Evolutionary conservation across 148 eudicot genomes (phyloP).

Genomic region (Fagopyrum homotropicum): DNA sequence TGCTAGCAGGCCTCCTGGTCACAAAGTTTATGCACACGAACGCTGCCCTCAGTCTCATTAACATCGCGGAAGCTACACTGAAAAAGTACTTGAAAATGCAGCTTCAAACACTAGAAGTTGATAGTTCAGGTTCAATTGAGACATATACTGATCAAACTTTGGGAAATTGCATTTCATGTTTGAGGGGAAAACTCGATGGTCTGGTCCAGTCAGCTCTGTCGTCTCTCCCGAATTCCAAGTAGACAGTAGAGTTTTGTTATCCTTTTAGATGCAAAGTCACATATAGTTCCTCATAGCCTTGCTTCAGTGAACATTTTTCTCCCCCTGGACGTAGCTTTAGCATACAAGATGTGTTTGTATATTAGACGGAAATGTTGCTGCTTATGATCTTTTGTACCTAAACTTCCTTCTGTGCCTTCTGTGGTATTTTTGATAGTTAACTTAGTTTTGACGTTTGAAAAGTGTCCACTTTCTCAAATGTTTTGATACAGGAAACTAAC

Average conservation of each 20-base stretch:
- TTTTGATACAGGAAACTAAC: too few species aligned
- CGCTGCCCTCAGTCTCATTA: conserved; percentile 63
- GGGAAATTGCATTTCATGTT: conserved; percentile 30
- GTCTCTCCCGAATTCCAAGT: conserved; percentile 28
- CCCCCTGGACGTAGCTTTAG: neutral
- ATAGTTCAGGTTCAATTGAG: conserved; percentile 14
- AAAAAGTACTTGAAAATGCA: conserved; percentile 46
- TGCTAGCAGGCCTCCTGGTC: conserved; percentile 71
- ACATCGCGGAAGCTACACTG: conserved; percentile 66
- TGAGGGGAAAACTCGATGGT: conserved; percentile 32
- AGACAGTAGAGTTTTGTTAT: neutral
- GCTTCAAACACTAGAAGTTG: conserved; percentile 31
- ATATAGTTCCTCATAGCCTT: neutral
- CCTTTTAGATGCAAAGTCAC: neutral
- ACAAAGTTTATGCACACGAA: conserved; percentile 79
- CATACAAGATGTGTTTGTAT: neutral
- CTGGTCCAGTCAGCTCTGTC: conserved; percentile 52
- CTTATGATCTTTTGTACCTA: conserved; percentile 2
- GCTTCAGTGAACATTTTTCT: neutral
- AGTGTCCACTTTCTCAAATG: too few species aligned
- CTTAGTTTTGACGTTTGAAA: too few species aligned
- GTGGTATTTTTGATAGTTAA: too few species aligned
- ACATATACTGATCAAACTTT: conserved; percentile 29
- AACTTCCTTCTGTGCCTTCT: too few species aligned
- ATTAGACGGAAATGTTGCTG: neutral